These are phyloP conservation scores for Erucastrum elatum DNA, from an alignment of 345 rosid genomes.

Conservation along the genomic window DNA sequence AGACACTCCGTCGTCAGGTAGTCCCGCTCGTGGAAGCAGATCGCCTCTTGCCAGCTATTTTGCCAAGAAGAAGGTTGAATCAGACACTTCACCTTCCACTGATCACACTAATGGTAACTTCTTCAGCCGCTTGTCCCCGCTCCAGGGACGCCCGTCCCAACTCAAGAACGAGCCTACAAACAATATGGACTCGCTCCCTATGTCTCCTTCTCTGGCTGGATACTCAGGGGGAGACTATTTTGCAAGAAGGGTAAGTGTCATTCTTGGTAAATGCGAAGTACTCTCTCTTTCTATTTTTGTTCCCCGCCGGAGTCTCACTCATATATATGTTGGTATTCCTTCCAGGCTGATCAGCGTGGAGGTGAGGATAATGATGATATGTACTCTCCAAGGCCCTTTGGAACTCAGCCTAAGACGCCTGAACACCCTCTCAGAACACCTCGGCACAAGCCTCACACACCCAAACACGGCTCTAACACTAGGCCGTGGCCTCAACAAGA, in stretches of 20 bases:
- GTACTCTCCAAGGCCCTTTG: conserved; percentile 34
- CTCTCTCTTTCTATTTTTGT: neutral
- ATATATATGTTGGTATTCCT: neutral
- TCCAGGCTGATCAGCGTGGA: conserved; percentile 1
- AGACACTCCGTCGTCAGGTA: conserved; percentile 29
- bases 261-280: neutral
- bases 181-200: conserved; percentile 20
- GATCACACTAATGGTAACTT: conserved; percentile 34
- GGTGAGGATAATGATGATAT: conserved; percentile 31
- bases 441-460: conserved; percentile 30
- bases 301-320: neutral
- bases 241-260: conserved; percentile 20
- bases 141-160: conserved; percentile 8
- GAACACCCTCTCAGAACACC: conserved; percentile 38
- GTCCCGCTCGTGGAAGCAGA: conserved; percentile 36
- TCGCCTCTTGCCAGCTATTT: conserved; percentile 34
- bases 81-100: conserved; percentile 27
- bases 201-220: conserved; percentile 29
- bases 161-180: conserved; percentile 18
- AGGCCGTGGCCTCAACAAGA: conserved; percentile 15
- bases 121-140: conserved; percentile 34
- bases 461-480: conserved; percentile 21
- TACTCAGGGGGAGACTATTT: conserved; percentile 29
- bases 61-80: conserved; percentile 34
- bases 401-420: conserved; percentile 30